These are phyloP conservation scores for Yarrowia sp. DNA, from an alignment of 805 yeast genomes.

Conservation along the genomic window DNA sequence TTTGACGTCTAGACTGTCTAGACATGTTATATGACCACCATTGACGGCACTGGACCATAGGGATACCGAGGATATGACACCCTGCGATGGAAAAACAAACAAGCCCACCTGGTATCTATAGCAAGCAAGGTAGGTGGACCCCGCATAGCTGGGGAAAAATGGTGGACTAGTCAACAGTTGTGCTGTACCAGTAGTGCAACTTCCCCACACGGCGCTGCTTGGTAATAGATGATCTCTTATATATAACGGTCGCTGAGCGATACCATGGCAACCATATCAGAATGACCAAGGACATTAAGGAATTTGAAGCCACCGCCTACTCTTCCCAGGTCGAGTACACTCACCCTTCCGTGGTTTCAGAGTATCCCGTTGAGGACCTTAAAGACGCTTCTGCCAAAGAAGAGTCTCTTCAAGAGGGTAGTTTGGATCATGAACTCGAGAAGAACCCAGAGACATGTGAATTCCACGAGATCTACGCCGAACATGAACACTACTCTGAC, in stretches of 20 bases:
- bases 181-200: neutral
- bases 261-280: neutral
- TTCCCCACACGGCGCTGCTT: neutral
- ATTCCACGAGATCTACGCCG: neutral
- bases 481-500: neutral
- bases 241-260: neutral
- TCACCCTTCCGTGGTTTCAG: neutral
- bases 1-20: too few species aligned
- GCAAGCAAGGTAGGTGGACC: too few species aligned
- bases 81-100: too few species aligned
- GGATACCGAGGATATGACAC: too few species aligned
- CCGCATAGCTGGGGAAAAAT: too few species aligned
- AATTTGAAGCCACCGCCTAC: neutral
- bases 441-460: neutral
- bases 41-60: too few species aligned
- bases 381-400: neutral
- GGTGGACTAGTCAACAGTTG: neutral
- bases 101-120: too few species aligned
- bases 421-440: neutral
- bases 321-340: neutral
- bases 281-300: neutral
- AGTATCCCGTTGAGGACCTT: neutral
- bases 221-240: neutral
- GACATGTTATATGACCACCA: too few species aligned
- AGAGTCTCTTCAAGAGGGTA: neutral